Evolutionary conservation across 2,329 filamentous ascomycete genomes (phyloP).

Genomic region (Phialophora chinensis): DNA sequence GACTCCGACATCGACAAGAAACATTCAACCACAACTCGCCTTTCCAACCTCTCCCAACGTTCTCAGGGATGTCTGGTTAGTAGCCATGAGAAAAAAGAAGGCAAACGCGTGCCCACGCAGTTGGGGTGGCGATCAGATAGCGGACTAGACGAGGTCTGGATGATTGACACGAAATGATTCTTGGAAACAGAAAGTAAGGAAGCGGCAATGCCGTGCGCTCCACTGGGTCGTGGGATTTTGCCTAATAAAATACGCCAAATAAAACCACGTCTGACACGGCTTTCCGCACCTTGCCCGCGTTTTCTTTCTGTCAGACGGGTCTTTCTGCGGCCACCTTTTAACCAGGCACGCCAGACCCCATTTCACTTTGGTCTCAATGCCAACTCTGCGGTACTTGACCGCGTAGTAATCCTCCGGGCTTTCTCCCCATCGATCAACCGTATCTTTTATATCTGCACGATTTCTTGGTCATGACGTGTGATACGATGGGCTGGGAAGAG

Average conservation of each 20-base stretch:
- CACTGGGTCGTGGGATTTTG: not conserved
- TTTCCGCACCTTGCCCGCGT: not conserved
- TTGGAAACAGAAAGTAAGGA: not conserved
- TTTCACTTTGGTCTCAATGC: not conserved
- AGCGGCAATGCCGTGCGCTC: not conserved
- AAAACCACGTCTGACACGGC: not conserved
- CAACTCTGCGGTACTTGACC: not conserved
- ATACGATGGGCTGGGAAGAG: not conserved
- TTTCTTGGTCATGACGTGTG: not conserved
- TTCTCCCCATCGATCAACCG: slow-evolving; percentile 1
- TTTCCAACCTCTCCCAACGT: not conserved
- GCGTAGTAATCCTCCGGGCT: slow-evolving; percentile 3
- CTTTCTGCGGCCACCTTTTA: not conserved
- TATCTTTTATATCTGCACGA: not conserved
- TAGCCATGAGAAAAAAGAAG: too few relatives aligned
- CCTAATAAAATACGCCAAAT: slow-evolving; percentile 1
- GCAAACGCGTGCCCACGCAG: too few relatives aligned
- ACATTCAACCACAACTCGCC: not conserved
- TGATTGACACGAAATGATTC: not conserved
- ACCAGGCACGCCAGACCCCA: not conserved
- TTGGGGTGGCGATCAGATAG: not conserved
- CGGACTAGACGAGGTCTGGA: not conserved
- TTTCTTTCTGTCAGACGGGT: not conserved
- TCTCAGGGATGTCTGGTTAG: not conserved
- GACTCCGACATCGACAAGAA: slow-evolving; percentile 29